A percentile compares a stretch with the other conserved stretches of the same genome.
Conservation (phyloP, 768 basidiomycete genomes). For the Lyophyllum atratum region DNA sequence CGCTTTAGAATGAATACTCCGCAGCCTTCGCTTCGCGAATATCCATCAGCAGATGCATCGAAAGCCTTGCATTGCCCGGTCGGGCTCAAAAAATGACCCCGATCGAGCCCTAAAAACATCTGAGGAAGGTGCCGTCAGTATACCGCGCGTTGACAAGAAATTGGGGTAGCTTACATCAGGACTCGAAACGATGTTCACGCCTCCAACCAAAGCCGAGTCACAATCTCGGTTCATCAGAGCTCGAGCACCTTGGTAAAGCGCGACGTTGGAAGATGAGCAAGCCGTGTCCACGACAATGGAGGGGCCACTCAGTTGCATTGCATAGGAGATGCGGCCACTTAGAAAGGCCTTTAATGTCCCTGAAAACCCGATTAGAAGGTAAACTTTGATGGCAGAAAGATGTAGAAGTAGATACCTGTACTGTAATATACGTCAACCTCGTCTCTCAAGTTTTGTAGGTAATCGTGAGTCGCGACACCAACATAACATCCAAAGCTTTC, state of each 20-base stretch:
- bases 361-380: conserved; percentile 19
- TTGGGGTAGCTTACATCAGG: conserved; percentile 56
- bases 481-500: conserved; percentile 66
- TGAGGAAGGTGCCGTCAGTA: conserved; percentile 24
- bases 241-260: conserved; percentile 69
- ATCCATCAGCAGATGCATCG: conserved; percentile 73
- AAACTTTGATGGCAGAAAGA: background rate
- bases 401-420: conserved; percentile 47
- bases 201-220: conserved; percentile 67
- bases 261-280: conserved; percentile 71
- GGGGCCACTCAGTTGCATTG: conserved; percentile 67
- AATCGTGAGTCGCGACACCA: conserved; percentile 72
- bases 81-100: conserved; percentile 67
- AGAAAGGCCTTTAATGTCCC: conserved; percentile 72
- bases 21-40: conserved; percentile 71
- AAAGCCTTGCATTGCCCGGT: conserved; percentile 72
- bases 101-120: conserved; percentile 72
- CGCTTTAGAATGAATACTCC: conserved; percentile 74
- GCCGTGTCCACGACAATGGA: conserved; percentile 75
- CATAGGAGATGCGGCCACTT: conserved; percentile 72
- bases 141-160: conserved; percentile 1
- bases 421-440: conserved; percentile 72
- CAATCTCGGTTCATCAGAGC: conserved; percentile 67
- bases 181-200: conserved; percentile 71
- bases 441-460: conserved; percentile 61